Evolutionary conservation across 2,329 filamentous ascomycete species (phyloP).

Genomic region (Alternaria sp.): DNA sequence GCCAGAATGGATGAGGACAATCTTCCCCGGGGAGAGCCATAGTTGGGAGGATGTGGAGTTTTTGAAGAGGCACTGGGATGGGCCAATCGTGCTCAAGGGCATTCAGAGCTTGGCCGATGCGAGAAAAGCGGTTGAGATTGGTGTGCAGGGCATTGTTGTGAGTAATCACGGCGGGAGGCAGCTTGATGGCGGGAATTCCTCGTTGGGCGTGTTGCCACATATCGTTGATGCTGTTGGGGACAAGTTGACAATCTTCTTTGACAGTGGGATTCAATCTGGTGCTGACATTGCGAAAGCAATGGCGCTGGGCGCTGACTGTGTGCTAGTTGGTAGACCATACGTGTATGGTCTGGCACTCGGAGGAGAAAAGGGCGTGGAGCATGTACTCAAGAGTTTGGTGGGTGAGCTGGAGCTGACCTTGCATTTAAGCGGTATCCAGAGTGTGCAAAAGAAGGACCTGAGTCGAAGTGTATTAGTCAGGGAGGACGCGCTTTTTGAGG

Average conservation of each 20-base stretch:
- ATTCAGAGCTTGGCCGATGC: conserved; percentile 63
- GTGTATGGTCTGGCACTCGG: conserved; percentile 67
- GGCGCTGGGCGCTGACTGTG: conserved; percentile 57
- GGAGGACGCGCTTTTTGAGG: conserved; percentile 33
- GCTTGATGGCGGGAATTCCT: conserved; percentile 61
- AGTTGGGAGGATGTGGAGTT: conserved; percentile 70
- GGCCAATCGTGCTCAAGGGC: conserved; percentile 71
- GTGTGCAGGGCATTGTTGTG: conserved; percentile 61
- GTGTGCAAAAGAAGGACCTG: conserved; percentile 28
- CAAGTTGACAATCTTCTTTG: conserved; percentile 56
- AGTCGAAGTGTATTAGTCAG: conserved; percentile 32
- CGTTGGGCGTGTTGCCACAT: conserved; percentile 64
- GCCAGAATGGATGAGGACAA: conserved; percentile 34
- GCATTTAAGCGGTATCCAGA: conserved; percentile 35
- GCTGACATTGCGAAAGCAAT: conserved; percentile 63
- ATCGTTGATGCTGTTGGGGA: conserved; percentile 61
- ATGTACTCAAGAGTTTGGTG: conserved; percentile 35
- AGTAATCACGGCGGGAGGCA: conserved; percentile 65
- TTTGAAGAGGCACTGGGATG: conserved; percentile 68
- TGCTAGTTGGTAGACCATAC: conserved; percentile 51
- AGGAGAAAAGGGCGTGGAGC: conserved; percentile 64
- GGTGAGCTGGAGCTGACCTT: conserved; percentile 37
- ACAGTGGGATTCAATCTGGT: conserved; percentile 61
- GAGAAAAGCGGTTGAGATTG: conserved; percentile 54
- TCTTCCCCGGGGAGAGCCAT: conserved; percentile 59